phyloP scores from a whole-genome alignment of 495 filamentous ascomycete species.

The Sordaria brevicollis region DNA sequence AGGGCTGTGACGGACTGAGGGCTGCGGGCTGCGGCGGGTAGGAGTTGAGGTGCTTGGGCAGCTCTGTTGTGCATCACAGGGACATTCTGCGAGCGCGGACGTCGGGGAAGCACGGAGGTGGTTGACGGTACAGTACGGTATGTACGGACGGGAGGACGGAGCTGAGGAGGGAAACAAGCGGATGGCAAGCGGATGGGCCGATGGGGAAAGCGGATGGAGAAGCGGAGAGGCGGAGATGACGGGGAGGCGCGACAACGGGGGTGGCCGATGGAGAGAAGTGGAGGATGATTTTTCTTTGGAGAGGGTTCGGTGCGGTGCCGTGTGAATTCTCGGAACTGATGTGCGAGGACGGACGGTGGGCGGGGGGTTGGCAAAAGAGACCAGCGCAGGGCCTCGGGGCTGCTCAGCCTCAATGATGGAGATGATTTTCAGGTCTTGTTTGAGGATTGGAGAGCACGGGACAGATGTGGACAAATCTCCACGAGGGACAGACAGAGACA shows the following conservation, averaged over 20 bases:
- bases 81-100: constrained; percentile 13
- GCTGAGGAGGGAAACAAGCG: not conserved
- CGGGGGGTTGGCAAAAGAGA: not conserved
- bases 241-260: not conserved
- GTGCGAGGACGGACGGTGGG: not conserved
- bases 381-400: not conserved
- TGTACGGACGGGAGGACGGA: not conserved
- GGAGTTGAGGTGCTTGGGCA: constrained; percentile 8
- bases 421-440: not conserved
- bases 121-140: constrained; percentile 1
- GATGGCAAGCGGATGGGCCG: not conserved
- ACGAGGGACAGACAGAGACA: not conserved
- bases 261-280: not conserved
- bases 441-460: not conserved
- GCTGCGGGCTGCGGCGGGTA: constrained; percentile 3
- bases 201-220: constrained; percentile 1
- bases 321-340: constrained; percentile 6
- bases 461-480: not conserved
- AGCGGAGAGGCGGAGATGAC: not conserved
- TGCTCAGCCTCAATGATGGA: not conserved
- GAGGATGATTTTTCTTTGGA: constrained; percentile 9
- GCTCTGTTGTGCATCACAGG: constrained; percentile 20
- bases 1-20: not conserved
- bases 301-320: not conserved
- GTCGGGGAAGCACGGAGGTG: constrained; percentile 2